Base-by-base conservation (phyloP, 2,329 filamentous ascomycete genomes). In the Colletotrichum acutatum region DNA sequence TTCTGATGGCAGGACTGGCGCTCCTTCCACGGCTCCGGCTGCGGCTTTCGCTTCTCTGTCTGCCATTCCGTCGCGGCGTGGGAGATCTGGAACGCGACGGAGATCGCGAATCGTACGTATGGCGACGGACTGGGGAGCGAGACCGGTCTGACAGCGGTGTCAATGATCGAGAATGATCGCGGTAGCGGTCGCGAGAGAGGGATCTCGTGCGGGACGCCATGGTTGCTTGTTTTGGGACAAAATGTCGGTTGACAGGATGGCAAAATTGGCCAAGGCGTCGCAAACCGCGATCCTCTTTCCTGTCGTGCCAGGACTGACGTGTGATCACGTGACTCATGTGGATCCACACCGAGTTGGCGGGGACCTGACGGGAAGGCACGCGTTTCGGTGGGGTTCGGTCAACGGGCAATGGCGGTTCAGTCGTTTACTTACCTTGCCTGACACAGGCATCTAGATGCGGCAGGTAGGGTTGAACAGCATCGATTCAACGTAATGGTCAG, bases 1-100 rank as follows among this genome's bases (percentile, higher is more conserved):
- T 89, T 75, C 82, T 84, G 5, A 80, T 68, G 3, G 79, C 77
- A 8, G 86, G 77, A 53, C 78, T 80, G 16, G 26, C 56, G 30
- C 68, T 74, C n/a, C 77, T 69, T 28, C 75, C 78, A 26, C 75
- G 77, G 66, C 82, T 82, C 30, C 76, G 78, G 64, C 77, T 77
- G 53, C 77, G 76, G 66, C 79, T 82, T 42, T 76, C 78, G 28
- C 75, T 76, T 42, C 75, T 77, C 72, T 81, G 76, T 56, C 81
- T 81, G 59, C 81, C 83, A 76, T 83, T 83, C 59, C 82, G 79
- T 65, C 80, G 82, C 2, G 81, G 77, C 28, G 59, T 66, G 53
- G 71, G 80, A 30, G 79, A 80, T 52, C 78, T 78, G 4, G 80
- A 80, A 60, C 80, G 79, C 59, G 81, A 80, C 24, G 67, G 75